Conservation (phyloP, 768 basidiomycete species). For the Candolleomyces aberdarensis region DNA sequence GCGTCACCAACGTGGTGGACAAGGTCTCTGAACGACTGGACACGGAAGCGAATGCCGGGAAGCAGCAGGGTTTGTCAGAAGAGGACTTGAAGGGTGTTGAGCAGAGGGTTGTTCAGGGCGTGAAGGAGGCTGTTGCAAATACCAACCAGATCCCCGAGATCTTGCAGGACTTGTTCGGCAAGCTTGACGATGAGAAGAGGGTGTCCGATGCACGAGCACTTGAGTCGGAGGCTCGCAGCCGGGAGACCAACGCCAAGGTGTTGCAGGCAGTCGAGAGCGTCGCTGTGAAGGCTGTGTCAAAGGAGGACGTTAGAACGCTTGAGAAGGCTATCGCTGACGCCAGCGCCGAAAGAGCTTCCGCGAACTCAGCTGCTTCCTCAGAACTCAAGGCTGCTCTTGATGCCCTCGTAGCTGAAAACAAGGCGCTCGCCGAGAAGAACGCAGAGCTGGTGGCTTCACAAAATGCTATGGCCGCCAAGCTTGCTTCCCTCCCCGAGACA, state of each 20-base stretch:
- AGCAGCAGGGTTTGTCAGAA: conserved; percentile 1
- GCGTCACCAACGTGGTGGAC: conserved; percentile 52
- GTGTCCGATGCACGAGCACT: not conserved
- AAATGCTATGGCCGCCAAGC: conserved; percentile 48
- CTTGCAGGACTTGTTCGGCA: not conserved
- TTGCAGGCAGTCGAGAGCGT: not conserved
- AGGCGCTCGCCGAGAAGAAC: conserved; percentile 42
- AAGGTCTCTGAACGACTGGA: conserved; percentile 20
- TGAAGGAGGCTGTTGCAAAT: conserved; percentile 1
- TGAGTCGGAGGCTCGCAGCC: not conserved
- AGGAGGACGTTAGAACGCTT: not conserved
- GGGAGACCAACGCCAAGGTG: not conserved
- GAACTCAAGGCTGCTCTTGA: conserved; percentile 50
- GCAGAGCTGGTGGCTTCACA: conserved; percentile 49
- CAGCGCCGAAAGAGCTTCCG: conserved; percentile 25
- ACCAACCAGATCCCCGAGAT: not conserved
- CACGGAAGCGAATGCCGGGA: not conserved
- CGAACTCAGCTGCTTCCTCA: conserved; percentile 21
- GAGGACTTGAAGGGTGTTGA: conserved; percentile 3
- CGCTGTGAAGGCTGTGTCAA: not conserved
- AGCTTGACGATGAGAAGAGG: not conserved
- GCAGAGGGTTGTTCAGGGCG: not conserved
- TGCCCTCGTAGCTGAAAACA: conserved; percentile 48
- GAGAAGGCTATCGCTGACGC: conserved; percentile 17
- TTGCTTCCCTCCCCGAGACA: conserved; percentile 57